Conservation (phyloP, 148 eudicot species). For the Polygonum maritimum region DNA sequence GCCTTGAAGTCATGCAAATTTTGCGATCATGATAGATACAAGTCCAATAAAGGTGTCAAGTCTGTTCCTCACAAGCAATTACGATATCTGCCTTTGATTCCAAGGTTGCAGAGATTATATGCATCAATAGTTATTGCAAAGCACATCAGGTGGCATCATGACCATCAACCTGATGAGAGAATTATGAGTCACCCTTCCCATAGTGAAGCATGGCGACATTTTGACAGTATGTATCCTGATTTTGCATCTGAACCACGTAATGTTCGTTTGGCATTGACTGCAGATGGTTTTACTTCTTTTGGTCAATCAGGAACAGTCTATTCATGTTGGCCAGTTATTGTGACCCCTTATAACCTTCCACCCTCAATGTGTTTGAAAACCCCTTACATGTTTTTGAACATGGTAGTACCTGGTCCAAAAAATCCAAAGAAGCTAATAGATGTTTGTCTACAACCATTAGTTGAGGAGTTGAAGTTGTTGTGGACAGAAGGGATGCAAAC, state of each 20-base stretch:
- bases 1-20: background rate
- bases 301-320: background rate
- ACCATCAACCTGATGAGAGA: background rate
- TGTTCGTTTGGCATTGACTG: background rate
- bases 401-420: too few species aligned
- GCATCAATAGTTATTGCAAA: background rate
- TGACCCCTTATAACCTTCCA: slow-evolving; percentile 1
- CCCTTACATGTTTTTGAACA: background rate
- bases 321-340: background rate
- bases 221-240: background rate
- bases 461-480: background rate
- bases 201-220: background rate
- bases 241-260: background rate
- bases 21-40: background rate
- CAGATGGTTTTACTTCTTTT: background rate
- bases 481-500: background rate
- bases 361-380: background rate
- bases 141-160: background rate
- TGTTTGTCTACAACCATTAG: too few species aligned
- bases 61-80: background rate
- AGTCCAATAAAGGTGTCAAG: background rate
- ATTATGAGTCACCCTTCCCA: background rate
- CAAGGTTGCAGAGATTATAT: background rate
- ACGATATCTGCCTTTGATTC: background rate
- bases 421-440: too few species aligned